A percentile compares a stretch with the other conserved stretches of the same genome.
These are phyloP conservation scores for Chaetomium cochliodes DNA, from an alignment of 495 filamentous ascomycete genomes.

Conservation along the genomic window DNA sequence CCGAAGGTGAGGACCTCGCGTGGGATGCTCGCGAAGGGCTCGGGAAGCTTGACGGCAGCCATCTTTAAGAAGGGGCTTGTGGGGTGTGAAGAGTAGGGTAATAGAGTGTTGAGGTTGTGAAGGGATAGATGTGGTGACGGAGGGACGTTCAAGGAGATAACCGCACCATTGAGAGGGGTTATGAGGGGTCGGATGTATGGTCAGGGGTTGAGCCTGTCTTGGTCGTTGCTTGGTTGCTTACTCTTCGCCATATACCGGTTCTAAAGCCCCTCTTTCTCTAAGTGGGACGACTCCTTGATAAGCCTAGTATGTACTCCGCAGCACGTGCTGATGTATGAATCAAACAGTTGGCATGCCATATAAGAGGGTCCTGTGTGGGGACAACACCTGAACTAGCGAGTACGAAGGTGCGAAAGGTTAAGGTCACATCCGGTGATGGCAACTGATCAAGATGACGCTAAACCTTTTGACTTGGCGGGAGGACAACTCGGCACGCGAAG, in stretches of 20 bases:
- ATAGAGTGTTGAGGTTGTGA: too few species aligned
- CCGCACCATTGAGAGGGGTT: neutral
- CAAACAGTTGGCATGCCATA: neutral
- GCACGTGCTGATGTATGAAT: neutral
- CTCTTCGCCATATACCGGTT: neutral
- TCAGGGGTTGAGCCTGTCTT: neutral
- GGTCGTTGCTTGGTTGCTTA: neutral
- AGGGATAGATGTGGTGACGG: neutral
- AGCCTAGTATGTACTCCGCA: constrained; percentile 3
- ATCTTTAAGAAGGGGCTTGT: constrained; percentile 10
- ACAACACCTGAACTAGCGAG: neutral
- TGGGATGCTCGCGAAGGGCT: constrained; percentile 59
- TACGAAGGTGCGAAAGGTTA: neutral
- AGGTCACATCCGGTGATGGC: too few species aligned
- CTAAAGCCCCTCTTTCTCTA: constrained; percentile 4
- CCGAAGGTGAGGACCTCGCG: constrained; percentile 54
- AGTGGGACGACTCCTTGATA: neutral
- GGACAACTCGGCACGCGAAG: too few species aligned
- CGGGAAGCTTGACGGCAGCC: constrained; percentile 46
- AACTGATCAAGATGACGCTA: too few species aligned
- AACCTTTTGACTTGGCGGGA: too few species aligned
- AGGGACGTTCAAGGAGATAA: neutral
- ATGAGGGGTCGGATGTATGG: neutral
- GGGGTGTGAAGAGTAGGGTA: neutral
- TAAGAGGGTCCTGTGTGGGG: neutral